These are phyloP conservation scores for Euphorbia tirucalli DNA, from an alignment of 345 rosid genomes.

Conservation along the genomic window DNA sequence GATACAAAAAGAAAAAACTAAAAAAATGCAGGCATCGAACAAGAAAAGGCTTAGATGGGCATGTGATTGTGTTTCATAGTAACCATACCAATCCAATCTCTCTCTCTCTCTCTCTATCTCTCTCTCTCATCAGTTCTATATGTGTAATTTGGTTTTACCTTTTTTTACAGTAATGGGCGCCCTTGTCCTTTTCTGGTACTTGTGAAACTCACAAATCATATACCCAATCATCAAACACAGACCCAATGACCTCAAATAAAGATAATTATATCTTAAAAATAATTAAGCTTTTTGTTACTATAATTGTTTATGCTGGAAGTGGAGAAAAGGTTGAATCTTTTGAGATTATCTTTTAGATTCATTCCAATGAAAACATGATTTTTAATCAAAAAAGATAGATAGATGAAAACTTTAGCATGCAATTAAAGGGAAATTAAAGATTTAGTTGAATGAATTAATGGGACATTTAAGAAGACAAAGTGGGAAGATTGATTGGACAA, in stretches of 20 bases:
- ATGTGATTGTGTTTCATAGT: conserved; percentile 36
- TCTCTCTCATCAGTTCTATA: background rate
- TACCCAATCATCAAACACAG: conserved; percentile 28
- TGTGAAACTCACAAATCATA: conserved; percentile 29
- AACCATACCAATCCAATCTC: conserved; percentile 1
- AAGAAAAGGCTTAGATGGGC: conserved; percentile 23
- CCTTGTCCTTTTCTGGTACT: conserved; percentile 42
- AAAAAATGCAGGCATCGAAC: conserved; percentile 19
- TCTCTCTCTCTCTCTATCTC: background rate
- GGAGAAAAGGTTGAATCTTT: background rate
- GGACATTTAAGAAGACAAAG: background rate
- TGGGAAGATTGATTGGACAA: background rate
- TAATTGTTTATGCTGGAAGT: conserved; percentile 25
- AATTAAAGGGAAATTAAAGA: background rate
- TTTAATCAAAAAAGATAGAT: background rate
- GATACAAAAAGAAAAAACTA: conserved; percentile 31
- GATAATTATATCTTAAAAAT: conserved; percentile 26
- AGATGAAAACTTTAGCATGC: background rate
- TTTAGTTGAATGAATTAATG: conserved; percentile 4
- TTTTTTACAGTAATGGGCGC: conserved; percentile 23
- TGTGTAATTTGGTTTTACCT: conserved; percentile 14
- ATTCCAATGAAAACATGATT: background rate
- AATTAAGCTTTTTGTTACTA: conserved; percentile 26
- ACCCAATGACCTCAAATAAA: conserved; percentile 10
- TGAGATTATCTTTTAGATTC: background rate